Percentiles rank a stretch among this genome's conserved stretches.
Conservation (phyloP, 129 eudicot species). For the Scalesia atractyloides region DNA sequence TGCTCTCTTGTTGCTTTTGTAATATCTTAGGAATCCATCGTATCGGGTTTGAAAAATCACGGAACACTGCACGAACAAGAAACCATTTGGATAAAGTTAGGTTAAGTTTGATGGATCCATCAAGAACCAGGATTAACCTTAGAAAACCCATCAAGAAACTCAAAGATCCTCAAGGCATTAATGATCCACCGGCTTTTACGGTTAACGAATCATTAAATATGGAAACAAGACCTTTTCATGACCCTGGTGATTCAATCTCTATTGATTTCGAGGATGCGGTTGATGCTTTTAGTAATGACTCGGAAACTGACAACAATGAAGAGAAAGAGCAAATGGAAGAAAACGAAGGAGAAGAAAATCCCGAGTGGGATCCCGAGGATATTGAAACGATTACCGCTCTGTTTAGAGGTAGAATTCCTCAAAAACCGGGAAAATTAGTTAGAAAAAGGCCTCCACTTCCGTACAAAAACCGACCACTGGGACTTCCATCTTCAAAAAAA, state of each 20-base stretch:
- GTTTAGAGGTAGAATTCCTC: slow-evolving; percentile 80
- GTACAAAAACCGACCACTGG: slow-evolving; percentile 60
- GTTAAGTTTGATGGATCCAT: slow-evolving; percentile 15
- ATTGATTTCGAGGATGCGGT: slow-evolving; percentile 18
- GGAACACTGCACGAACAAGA: background rate
- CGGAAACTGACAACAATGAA: slow-evolving; percentile 15
- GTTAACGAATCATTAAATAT: slow-evolving; percentile 30
- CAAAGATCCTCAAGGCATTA: slow-evolving; percentile 47
- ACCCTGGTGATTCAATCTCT: slow-evolving; percentile 9
- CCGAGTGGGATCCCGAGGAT: slow-evolving; percentile 77
- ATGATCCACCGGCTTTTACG: slow-evolving; percentile 49
- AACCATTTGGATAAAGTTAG: background rate
- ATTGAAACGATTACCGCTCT: slow-evolving; percentile 81
- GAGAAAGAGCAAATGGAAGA: slow-evolving; percentile 21
- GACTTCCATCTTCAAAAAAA: slow-evolving; percentile 66
- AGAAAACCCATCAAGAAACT: slow-evolving; percentile 58
- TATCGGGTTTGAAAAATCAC: background rate
- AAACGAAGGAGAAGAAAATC: slow-evolving; percentile 18
- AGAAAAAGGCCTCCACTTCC: slow-evolving; percentile 84
- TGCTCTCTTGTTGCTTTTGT: slow-evolving; percentile 26
- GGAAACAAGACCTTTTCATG: slow-evolving; percentile 24
- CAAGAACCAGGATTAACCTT: slow-evolving; percentile 35
- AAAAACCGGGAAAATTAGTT: slow-evolving; percentile 68
- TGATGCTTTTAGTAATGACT: slow-evolving; percentile 26
- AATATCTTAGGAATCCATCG: slow-evolving; percentile 9